Percentiles rank a stretch among this genome's conserved stretches.
Conservation (phyloP, 306 rosid species). For the Comarum palustre region DNA sequence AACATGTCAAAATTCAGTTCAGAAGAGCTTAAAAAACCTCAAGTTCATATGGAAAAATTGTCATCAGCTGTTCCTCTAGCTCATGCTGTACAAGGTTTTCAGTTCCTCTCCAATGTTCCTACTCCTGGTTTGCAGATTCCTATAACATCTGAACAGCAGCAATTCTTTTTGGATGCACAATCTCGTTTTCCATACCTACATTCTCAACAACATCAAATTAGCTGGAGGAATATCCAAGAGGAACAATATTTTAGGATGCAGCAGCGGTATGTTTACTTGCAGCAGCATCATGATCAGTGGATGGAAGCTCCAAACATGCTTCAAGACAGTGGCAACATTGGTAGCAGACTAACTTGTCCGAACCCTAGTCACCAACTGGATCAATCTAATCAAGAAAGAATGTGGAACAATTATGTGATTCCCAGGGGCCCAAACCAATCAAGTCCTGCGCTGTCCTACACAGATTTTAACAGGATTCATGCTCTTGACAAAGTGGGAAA, state of each 20-base stretch:
- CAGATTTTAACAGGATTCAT: conserved; percentile 24
- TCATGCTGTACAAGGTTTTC: conserved; percentile 29
- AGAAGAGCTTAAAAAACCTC: conserved; percentile 33
- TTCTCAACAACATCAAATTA: conserved; percentile 34
- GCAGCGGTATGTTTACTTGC: conserved; percentile 30
- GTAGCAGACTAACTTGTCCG: conserved; percentile 19
- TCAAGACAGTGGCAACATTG: conserved; percentile 33
- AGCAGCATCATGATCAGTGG: conserved; percentile 35
- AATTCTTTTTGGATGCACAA: conserved; percentile 26
- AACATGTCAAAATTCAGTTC: conserved; percentile 21
- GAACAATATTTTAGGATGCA: conserved; percentile 31
- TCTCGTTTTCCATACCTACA: conserved; percentile 29
- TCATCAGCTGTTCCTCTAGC: conserved; percentile 25
- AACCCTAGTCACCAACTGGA: conserved; percentile 30
- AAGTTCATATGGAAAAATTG: conserved; percentile 17
- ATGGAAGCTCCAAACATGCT: conserved; percentile 35
- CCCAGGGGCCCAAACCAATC: conserved; percentile 28
- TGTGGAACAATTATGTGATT: conserved; percentile 28
- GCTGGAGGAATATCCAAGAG: conserved; percentile 44
- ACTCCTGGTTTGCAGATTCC: conserved; percentile 41
- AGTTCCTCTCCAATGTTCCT: conserved; percentile 34
- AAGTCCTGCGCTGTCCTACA: conserved; percentile 27
- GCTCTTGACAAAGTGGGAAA: conserved; percentile 29
- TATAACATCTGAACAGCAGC: conserved; percentile 37
- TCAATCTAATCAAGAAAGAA: conserved; percentile 28